These are phyloP conservation scores for Skeletonema potamos DNA, from an alignment of 108 stramenopile species.

Conservation along the genomic window DNA sequence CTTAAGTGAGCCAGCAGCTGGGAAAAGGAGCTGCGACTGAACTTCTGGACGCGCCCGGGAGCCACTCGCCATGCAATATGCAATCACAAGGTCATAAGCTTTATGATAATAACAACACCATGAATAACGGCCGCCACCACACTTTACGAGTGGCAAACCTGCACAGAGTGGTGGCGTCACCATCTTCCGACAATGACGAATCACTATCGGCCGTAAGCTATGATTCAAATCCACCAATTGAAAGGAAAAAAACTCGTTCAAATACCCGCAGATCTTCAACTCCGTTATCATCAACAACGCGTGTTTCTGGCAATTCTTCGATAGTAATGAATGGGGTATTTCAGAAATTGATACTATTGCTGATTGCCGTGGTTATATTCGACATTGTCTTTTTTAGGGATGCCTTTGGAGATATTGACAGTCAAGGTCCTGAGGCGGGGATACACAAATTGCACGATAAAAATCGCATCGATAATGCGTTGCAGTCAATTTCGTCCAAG, in stretches of 20 bases:
- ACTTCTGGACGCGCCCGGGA: too few species aligned
- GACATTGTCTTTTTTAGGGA: neutral
- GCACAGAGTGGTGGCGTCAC: neutral
- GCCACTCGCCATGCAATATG: too few species aligned
- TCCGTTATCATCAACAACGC: neutral
- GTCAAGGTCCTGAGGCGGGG: conserved; percentile 35
- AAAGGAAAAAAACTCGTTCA: neutral
- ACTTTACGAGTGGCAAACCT: neutral
- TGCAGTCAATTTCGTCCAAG: conserved; percentile 1
- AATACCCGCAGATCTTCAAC: neutral
- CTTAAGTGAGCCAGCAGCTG: too few species aligned
- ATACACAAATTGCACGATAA: conserved; percentile 26
- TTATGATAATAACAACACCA: neutral
- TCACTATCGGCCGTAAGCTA: neutral
- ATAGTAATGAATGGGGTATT: neutral
- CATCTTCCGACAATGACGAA: neutral
- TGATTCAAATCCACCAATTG: neutral
- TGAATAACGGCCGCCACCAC: neutral
- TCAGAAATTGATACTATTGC: neutral
- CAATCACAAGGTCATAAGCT: too few species aligned
- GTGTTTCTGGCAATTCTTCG: neutral
- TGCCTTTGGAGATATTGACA: neutral
- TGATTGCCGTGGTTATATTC: neutral
- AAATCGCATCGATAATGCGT: conserved; percentile 2
- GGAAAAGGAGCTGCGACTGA: too few species aligned